Base-by-base conservation (phyloP, 306 rosid genomes). In the Sindora glabra region DNA sequence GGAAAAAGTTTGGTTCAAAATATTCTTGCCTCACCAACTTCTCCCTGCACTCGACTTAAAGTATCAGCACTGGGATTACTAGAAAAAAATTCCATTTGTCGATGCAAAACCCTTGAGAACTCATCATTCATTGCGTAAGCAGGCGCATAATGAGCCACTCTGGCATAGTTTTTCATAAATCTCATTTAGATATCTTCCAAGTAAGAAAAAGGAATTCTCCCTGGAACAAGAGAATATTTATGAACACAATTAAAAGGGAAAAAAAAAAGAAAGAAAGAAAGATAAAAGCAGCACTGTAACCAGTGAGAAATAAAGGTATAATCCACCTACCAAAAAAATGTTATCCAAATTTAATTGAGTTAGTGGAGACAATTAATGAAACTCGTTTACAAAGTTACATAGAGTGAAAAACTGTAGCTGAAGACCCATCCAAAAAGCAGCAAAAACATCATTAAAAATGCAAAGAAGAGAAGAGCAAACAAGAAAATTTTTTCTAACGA, bases 71-170 rank as follows among this genome's bases (percentile, higher is more conserved):
- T 82, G 8, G 94, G 74, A 77, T 77, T 86, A 54, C 97, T 82
- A 38, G 96, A 94, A 73, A 86, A 94, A 36, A 81, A 94, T 70
- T 94, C 99, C 99, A 94, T 94, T 70, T 89, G 99, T 61, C 89
- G 99, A 74, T 94, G 99, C 69, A 94, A 70, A 47, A 94, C 99
- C 75, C 99, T 84, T 36, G 99, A 94, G 72, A 94, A 94, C 56
- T 94, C 99, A 25, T 94, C 99, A 46, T 94, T 94, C 99, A 94
- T 94, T 27, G 99, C 94, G 82, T 94, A 94, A 23, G 99, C 99
- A 36, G 95, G 95, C 13, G 99, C 90, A 59, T 78, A 77, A 15
- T 68, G 69, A 19, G 95, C 99, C 64, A 94, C 97, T 77, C 86
- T 80, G 39, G 94, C 77, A 37, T 94, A 94, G 76, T 94, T 94